Evolutionary conservation across 2,329 filamentous ascomycete species (phyloP).

Genomic region (Epichloe festucae): DNA sequence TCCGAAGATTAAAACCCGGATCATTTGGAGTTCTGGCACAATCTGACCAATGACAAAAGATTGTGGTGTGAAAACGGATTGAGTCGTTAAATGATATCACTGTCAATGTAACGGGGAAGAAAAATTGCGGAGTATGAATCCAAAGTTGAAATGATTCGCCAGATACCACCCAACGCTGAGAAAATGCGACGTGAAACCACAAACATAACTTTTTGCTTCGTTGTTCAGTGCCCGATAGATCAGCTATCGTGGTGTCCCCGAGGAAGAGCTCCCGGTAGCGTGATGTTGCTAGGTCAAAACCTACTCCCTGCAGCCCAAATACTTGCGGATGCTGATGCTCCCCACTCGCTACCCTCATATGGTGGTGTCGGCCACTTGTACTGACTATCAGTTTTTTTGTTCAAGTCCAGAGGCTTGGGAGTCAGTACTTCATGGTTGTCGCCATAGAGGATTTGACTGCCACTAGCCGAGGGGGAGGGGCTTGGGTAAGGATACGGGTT

Average conservation of each 20-base stretch:
- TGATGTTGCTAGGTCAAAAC: conserved; percentile 28
- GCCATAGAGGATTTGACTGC: conserved; percentile 64
- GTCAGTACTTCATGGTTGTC: conserved; percentile 48
- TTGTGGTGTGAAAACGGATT: not conserved
- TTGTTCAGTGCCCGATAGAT: not conserved
- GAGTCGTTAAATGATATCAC: not conserved
- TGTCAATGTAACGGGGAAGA: not conserved
- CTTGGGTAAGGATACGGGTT: conserved; percentile 45
- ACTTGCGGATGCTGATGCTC: conserved; percentile 65
- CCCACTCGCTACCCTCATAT: conserved; percentile 90
- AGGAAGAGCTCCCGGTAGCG: not conserved
- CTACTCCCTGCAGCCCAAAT: conserved; percentile 62
- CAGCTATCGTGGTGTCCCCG: conserved; percentile 13
- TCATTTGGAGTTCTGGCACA: not conserved
- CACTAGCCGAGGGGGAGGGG: conserved; percentile 68
- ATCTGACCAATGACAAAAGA: not conserved
- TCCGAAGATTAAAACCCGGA: not conserved
- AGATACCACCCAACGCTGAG: conserved; percentile 1
- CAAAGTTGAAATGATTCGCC: conserved; percentile 4
- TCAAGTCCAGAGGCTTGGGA: conserved; percentile 59
- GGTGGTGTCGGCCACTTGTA: conserved; percentile 90
- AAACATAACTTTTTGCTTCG: conserved; percentile 8
- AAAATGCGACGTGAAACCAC: conserved; percentile 7
- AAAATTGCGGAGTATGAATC: conserved; percentile 12
- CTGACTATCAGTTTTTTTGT: conserved; percentile 39